phyloP scores from a whole-genome alignment of 164 flowering plant genomes.

The Magnolia changhungtana region DNA sequence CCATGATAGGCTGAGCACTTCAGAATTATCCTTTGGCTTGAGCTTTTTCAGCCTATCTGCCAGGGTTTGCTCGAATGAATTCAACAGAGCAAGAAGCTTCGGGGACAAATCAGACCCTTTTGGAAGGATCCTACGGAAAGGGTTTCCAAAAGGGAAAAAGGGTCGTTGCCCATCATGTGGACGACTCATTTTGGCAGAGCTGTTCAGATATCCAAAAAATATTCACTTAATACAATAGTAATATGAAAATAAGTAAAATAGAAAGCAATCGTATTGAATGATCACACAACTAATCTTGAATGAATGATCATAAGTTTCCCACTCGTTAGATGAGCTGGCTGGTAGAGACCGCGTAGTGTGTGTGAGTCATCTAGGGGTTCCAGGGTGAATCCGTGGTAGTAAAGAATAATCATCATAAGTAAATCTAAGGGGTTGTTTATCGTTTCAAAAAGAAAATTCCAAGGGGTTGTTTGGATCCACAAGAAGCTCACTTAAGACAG shows the following conservation, averaged over 20 bases:
- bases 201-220: not conserved
- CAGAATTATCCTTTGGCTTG: constrained; percentile 41
- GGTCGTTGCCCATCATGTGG: constrained; percentile 71
- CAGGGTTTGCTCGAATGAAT: constrained; percentile 59
- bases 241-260: not conserved
- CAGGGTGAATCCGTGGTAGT: too few species aligned
- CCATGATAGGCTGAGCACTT: constrained; percentile 69
- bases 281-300: too few species aligned
- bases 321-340: too few species aligned
- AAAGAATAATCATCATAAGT: too few species aligned
- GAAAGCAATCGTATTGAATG: not conserved
- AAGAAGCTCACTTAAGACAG: too few species aligned
- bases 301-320: too few species aligned
- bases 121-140: constrained; percentile 64
- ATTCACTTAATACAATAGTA: not conserved
- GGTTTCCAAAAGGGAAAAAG: constrained; percentile 73
- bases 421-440: too few species aligned
- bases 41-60: constrained; percentile 55
- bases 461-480: too few species aligned
- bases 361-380: too few species aligned
- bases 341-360: too few species aligned
- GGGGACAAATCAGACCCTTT: constrained; percentile 61
- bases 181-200: constrained; percentile 56
- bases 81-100: constrained; percentile 37
- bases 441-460: too few species aligned